phyloP scores from a whole-genome alignment of 2,329 filamentous ascomycete genomes.

The Microdochium nivale region DNA sequence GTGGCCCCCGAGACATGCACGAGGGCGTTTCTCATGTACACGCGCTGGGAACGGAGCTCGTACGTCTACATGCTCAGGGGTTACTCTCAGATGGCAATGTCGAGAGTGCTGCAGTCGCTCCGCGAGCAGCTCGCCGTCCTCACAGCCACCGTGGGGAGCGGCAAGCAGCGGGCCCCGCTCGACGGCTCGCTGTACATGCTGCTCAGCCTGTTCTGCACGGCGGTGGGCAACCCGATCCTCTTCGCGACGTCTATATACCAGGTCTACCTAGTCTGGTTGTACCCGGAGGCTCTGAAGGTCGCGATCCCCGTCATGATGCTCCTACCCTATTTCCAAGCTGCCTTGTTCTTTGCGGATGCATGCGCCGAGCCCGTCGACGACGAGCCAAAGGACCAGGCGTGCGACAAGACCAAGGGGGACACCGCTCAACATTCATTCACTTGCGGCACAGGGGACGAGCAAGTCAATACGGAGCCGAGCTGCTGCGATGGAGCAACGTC shows the following conservation, averaged over 20 bases:
- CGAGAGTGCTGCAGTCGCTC: background rate
- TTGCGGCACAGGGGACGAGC: background rate
- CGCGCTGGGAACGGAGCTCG: conserved; percentile 1
- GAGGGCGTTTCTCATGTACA: conserved; percentile 1
- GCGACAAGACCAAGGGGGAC: background rate
- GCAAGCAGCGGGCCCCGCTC: background rate
- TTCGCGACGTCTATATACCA: background rate
- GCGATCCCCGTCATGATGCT: background rate
- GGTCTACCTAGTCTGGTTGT: background rate
- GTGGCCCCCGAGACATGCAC: background rate
- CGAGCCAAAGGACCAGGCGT: background rate
- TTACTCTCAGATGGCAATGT: background rate
- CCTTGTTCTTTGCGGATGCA: background rate
- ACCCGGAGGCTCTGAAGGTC: background rate
- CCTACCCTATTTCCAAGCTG: background rate
- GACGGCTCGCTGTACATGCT: background rate
- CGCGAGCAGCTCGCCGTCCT: background rate
- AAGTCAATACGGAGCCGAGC: background rate
- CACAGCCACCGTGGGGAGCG: background rate
- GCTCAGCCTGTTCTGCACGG: background rate
- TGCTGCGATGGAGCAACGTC: background rate
- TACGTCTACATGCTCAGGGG: conserved; percentile 1
- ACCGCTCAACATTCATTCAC: background rate
- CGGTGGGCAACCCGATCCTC: background rate
- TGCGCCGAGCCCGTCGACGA: background rate